These are phyloP conservation scores for Vaccinium darrowii DNA, from an alignment of 148 eudicot species.

Conservation along the genomic window DNA sequence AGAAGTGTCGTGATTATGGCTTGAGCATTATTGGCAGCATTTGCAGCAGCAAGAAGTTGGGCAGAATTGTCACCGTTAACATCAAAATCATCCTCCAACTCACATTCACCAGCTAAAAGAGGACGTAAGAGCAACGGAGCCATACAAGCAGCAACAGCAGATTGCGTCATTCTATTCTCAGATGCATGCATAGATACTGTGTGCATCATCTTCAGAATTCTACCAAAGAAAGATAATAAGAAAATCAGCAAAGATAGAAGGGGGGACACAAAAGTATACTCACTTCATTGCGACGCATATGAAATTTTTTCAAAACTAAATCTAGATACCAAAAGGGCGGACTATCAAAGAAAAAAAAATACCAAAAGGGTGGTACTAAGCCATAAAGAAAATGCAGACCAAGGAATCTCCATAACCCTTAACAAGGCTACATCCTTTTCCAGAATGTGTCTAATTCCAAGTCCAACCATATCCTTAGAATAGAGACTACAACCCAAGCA, in stretches of 20 bases:
- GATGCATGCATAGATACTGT: conserved; percentile 69
- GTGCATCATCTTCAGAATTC: conserved; percentile 96
- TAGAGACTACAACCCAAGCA: neutral
- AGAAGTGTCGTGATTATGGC: conserved; percentile 80
- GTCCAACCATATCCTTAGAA: neutral
- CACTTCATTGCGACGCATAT: neutral
- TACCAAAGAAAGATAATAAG: conserved; percentile 24
- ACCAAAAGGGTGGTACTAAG: neutral
- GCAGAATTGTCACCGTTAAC: conserved; percentile 83
- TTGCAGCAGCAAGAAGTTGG: conserved; percentile 97
- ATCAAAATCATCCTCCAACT: conserved; percentile 87
- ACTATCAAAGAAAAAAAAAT: neutral
- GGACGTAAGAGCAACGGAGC: conserved; percentile 98
- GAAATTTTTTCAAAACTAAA: neutral
- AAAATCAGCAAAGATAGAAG: neutral
- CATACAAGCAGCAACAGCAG: conserved; percentile 99
- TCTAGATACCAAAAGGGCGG: neutral
- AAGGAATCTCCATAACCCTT: neutral
- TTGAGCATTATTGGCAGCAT: conserved; percentile 97
- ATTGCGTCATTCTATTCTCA: conserved; percentile 91
- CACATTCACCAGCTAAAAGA: conserved; percentile 98
- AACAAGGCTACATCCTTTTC: neutral
- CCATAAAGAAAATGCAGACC: neutral
- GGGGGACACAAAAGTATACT: neutral
- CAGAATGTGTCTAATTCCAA: neutral